Conservation (phyloP, 345 rosid species). For the Salix exigua region DNA sequence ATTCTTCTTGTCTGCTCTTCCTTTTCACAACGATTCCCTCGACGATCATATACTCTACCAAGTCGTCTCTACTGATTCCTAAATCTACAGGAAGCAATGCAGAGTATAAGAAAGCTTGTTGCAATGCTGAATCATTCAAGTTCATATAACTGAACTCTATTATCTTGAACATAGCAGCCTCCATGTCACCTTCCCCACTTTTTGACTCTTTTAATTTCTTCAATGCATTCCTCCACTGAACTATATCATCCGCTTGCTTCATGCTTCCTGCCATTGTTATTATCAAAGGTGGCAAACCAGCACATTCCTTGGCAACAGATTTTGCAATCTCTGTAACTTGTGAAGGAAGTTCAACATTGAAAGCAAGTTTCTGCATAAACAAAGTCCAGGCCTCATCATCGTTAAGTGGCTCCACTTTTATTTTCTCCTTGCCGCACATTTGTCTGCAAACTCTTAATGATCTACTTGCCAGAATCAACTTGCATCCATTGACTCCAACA, state of each 20-base stretch:
- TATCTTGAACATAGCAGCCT: neutral
- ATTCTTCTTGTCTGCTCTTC: slow-evolving; percentile 6
- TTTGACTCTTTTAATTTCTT: slow-evolving; percentile 5
- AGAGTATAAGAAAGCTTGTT: slow-evolving; percentile 20
- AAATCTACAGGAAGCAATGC: slow-evolving; percentile 21
- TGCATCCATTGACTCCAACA: neutral
- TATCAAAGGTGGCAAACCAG: slow-evolving; percentile 18
- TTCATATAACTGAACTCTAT: slow-evolving; percentile 14
- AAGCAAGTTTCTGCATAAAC: neutral
- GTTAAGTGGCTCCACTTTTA: slow-evolving; percentile 12
- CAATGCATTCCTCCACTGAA: slow-evolving; percentile 22
- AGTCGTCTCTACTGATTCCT: neutral
- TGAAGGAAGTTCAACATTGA: neutral
- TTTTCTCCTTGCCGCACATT: neutral
- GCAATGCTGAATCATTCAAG: slow-evolving; percentile 7
- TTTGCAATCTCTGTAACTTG: neutral
- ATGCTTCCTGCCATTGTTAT: slow-evolving; percentile 14
- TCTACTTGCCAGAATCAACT: slow-evolving; percentile 16
- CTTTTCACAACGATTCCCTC: slow-evolving; percentile 21
- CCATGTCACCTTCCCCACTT: neutral
- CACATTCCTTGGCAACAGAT: slow-evolving; percentile 20
- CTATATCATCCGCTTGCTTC: slow-evolving; percentile 15
- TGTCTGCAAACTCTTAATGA: neutral
- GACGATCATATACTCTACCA: slow-evolving; percentile 16
- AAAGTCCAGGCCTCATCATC: neutral